These are phyloP conservation scores for Monosporascus sp. DNA, from an alignment of 2,329 filamentous ascomycete species.

Conservation along the genomic window DNA sequence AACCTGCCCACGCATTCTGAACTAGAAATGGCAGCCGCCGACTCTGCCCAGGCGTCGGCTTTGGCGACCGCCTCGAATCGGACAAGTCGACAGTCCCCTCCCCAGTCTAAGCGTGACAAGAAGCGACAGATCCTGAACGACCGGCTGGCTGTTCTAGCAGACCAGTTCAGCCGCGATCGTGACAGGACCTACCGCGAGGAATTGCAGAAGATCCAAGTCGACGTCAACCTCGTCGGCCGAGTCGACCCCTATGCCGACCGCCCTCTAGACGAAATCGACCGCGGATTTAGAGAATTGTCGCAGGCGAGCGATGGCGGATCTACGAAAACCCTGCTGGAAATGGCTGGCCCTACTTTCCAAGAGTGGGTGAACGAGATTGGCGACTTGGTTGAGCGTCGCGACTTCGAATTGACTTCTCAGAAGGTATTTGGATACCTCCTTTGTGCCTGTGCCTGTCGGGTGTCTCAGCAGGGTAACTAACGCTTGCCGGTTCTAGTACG, in stretches of 20 bases:
- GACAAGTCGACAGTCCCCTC: conserved; percentile 10
- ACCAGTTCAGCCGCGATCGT: conserved; percentile 73
- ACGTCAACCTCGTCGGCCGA: conserved; percentile 41
- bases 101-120: conserved; percentile 59
- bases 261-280: conserved; percentile 39
- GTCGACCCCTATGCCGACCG: conserved; percentile 70
- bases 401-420: conserved; percentile 75
- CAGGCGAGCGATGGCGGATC: conserved; percentile 32
- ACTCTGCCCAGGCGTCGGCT: conserved; percentile 14
- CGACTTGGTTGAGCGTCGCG: conserved; percentile 79
- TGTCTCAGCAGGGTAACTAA: conserved; percentile 8
- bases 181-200: conserved; percentile 85
- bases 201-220: conserved; percentile 75
- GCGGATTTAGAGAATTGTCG: conserved; percentile 34
- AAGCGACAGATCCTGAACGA: conserved; percentile 79
- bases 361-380: conserved; percentile 85
- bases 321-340: conserved; percentile 58
- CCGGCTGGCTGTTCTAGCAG: conserved; percentile 68
- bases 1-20: neutral
- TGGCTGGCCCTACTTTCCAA: conserved; percentile 79
- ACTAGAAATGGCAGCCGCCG: conserved; percentile 13
- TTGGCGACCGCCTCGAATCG: conserved; percentile 11
- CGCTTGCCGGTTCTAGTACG: conserved; percentile 40
- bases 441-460: neutral
- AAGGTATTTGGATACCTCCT: conserved; percentile 51